Base-by-base conservation (phyloP, 176 grass and related monocot species). In the Avena eriantha region DNA sequence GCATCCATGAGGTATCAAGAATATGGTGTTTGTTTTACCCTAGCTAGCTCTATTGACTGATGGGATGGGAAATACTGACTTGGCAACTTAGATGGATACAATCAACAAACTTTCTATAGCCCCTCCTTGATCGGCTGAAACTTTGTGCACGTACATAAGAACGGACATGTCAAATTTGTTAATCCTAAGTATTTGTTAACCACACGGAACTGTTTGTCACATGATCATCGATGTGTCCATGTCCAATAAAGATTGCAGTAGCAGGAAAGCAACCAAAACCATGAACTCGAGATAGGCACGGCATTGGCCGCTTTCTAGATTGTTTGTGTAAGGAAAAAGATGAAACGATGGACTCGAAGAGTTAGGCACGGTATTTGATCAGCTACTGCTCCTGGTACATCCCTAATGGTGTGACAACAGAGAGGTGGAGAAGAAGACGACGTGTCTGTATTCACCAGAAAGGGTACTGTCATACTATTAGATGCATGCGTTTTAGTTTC, bases 1-100 rank as follows among this genome's bases (percentile, higher is more conserved):
- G 19, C 51, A 33, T n/a, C 17, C 18, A n/a, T 58, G 14, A 34
- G 12, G 10, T 35, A 21, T 21, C 53, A 59, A n/a, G 33, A 78
- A 78, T 78, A 59, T 58, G 75, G 72, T 76, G 72, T 76, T 51
- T 76, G 72, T 76, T 76, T 46, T 76, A 17, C 46, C 72, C 7
- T 75, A 17, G 7, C 33, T 18, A 70, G 19, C 21, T 34, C 73
- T 76, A 54, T 33, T 51, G 15, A 51, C 16, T 10, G 73, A 54
- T 54, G 48, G 73, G 48, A 54, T 54, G 24, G 26, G 73, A 19
- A 76, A 76, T 54, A 17, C 17, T 3, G 19, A 34, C 26, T 76
- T 26, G 16, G 73, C 26, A 76, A 76, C 73, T 76, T 54, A 76
- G 73, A 54, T 76, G 24, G 73, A 53, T 76, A 76, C 73, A 76